Conservation (phyloP, 2,329 filamentous ascomycete species). For the Pseudogymnoascus destructans region DNA sequence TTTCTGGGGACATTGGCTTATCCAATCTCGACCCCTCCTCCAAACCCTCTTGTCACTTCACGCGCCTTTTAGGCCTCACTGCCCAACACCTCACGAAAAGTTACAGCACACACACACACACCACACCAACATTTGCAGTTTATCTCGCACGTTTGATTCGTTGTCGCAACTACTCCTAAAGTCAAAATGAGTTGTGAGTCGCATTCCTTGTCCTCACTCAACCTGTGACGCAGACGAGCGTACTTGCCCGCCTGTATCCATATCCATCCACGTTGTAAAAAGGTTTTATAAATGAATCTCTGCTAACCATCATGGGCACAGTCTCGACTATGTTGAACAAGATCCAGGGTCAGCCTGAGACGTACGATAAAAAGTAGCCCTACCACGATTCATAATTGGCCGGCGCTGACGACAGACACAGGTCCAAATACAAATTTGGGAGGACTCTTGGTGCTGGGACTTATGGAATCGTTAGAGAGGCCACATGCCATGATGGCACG, state of each 20-base stretch:
- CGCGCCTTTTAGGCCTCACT: slow-evolving; percentile 4
- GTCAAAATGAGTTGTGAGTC: slow-evolving; percentile 25
- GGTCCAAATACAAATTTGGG: slow-evolving; percentile 81
- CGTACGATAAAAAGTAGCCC: slow-evolving; percentile 89
- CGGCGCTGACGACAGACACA: slow-evolving; percentile 28
- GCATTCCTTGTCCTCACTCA: not conserved
- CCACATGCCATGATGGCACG: slow-evolving; percentile 70
- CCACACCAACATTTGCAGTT: not conserved
- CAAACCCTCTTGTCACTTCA: slow-evolving; percentile 8
- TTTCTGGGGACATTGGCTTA: slow-evolving; percentile 4
- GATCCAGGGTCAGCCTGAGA: slow-evolving; percentile 91
- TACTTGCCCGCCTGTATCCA: not conserved
- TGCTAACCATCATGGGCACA: slow-evolving; percentile 27
- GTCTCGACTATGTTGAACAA: slow-evolving; percentile 87
- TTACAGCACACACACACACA: not conserved
- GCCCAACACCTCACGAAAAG: not conserved
- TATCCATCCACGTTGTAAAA: not conserved
- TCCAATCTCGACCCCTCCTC: slow-evolving; percentile 7
- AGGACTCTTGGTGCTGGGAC: slow-evolving; percentile 90
- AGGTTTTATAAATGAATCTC: not conserved
- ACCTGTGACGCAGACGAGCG: not conserved
- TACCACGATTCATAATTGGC: slow-evolving; percentile 7
- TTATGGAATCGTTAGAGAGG: slow-evolving; percentile 95
- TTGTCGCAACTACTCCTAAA: slow-evolving; percentile 12
- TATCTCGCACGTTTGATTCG: slow-evolving; percentile 9